Percentiles rank a stretch among this genome's conserved stretches.
phyloP scores from a whole-genome alignment of 805 yeast species.

The Lachancea lanzarotensis region DNA sequence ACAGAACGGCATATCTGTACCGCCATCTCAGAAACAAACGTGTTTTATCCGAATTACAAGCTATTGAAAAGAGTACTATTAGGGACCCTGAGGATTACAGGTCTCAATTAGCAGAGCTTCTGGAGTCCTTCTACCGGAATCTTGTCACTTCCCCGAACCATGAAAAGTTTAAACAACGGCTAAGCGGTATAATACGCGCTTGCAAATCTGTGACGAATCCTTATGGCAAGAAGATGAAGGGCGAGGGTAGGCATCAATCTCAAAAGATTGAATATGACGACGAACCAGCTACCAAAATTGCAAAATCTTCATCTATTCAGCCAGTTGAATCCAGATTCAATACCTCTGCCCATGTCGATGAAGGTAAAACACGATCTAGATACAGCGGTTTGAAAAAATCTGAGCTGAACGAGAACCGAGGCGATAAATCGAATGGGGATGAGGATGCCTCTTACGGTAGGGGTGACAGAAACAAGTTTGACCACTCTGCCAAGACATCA shows the following conservation, averaged over 20 bases:
- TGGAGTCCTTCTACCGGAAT: slow-evolving; percentile 13
- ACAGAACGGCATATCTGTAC: slow-evolving; percentile 13
- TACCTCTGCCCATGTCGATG: not conserved
- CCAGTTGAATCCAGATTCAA: not conserved
- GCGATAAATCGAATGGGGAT: not conserved
- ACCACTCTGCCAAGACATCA: not conserved
- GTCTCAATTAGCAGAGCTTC: slow-evolving; percentile 1
- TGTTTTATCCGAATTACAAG: slow-evolving; percentile 2
- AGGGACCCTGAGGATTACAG: not conserved
- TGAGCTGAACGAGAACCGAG: not conserved
- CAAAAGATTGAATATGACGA: slow-evolving; percentile 4
- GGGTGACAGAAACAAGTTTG: not conserved
- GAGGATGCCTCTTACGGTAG: not conserved
- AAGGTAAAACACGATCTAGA: not conserved
- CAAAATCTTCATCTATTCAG: not conserved
- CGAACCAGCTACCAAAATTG: not conserved
- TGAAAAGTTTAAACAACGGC: slow-evolving; percentile 4
- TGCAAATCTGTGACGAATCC: slow-evolving; percentile 6
- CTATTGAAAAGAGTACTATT: slow-evolving; percentile 6
- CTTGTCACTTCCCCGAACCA: slow-evolving; percentile 11
- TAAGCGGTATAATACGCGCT: slow-evolving; percentile 1
- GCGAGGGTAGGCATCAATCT: not conserved
- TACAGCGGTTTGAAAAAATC: slow-evolving; percentile 1
- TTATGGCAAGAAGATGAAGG: not conserved
- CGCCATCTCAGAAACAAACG: slow-evolving; percentile 13